These are phyloP conservation scores for Rosa lucieae DNA, from an alignment of 306 rosid genomes.

Conservation along the genomic window DNA sequence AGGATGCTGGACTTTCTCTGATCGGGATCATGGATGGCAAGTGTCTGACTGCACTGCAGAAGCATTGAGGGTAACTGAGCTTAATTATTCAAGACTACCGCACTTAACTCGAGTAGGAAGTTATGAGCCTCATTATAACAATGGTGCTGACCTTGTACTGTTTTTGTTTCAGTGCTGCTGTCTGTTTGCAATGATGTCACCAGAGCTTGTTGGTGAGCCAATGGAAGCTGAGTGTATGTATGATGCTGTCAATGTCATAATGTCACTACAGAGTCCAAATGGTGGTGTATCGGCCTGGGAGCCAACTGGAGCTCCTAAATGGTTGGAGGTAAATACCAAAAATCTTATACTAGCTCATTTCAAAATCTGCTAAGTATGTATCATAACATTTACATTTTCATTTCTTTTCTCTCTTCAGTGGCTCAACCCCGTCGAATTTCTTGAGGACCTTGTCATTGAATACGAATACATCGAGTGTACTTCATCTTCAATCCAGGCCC, in stretches of 20 bases:
- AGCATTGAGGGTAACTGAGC: conserved; percentile 55
- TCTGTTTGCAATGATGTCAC: conserved; percentile 51
- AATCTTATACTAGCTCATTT: neutral
- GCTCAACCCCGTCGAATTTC: conserved; percentile 47
- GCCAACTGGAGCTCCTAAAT: conserved; percentile 33
- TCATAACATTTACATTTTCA: neutral
- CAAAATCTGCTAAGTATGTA: neutral
- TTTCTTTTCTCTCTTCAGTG: conserved; percentile 20
- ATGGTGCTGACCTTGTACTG: conserved; percentile 1
- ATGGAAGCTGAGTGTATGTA: conserved; percentile 52
- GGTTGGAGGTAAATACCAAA: conserved; percentile 26
- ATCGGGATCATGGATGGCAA: conserved; percentile 88
- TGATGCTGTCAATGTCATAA: conserved; percentile 62
- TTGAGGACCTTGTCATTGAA: conserved; percentile 46
- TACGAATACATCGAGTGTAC: conserved; percentile 49
- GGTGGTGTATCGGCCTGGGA: conserved; percentile 77
- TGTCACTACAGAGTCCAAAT: conserved; percentile 74
- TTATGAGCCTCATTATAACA: neutral
- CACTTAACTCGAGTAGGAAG: neutral
- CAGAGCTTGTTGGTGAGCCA: conserved; percentile 66
- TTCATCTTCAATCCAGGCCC: conserved; percentile 40
- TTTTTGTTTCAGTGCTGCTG: conserved; percentile 56
- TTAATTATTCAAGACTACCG: neutral
- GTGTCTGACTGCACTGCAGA: conserved; percentile 86
- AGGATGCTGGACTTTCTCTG: conserved; percentile 85